phyloP scores from a whole-genome alignment of 805 yeast genomes.

The Torulaspora maleeae region DNA sequence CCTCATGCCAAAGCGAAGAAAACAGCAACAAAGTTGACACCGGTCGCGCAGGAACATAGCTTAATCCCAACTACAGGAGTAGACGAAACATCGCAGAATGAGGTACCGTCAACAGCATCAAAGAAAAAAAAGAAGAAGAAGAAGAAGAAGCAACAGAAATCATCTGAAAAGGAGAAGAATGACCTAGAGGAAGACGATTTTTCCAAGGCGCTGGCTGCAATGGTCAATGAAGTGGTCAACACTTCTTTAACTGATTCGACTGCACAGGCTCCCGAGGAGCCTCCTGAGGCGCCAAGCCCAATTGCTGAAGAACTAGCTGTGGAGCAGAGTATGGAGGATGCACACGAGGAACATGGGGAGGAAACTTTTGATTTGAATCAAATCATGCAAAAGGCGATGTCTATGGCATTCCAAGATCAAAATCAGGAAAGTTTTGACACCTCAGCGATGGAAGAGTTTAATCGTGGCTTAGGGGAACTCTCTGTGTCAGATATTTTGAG shows the following conservation, averaged over 20 bases:
- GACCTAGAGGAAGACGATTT: conserved; percentile 35
- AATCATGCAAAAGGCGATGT: conserved; percentile 71
- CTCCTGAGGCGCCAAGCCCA: not conserved
- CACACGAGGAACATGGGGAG: conserved; percentile 23
- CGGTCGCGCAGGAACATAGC: not conserved
- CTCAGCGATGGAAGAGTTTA: conserved; percentile 29
- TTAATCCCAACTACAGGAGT: not conserved
- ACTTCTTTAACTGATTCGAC: conserved; percentile 24
- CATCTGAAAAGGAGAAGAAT: conserved; percentile 5
- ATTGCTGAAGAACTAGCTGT: not conserved
- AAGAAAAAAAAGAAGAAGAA: conserved; percentile 17
- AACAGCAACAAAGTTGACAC: conserved; percentile 2
- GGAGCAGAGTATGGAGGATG: conserved; percentile 9
- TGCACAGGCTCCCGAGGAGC: conserved; percentile 5
- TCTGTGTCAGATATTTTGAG: conserved; percentile 19
- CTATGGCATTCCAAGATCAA: conserved; percentile 66
- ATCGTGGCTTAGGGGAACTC: conserved; percentile 25
- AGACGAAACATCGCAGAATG: not conserved
- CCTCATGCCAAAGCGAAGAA: not conserved
- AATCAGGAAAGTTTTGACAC: conserved; percentile 17
- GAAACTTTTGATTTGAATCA: conserved; percentile 62
- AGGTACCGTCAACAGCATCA: not conserved
- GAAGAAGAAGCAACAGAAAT: conserved; percentile 22
- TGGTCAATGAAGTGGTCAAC: conserved; percentile 53
- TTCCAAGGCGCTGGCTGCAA: conserved; percentile 51